Conservation (phyloP, 495 filamentous ascomycete species). For the Amniculicola lignicola region DNA sequence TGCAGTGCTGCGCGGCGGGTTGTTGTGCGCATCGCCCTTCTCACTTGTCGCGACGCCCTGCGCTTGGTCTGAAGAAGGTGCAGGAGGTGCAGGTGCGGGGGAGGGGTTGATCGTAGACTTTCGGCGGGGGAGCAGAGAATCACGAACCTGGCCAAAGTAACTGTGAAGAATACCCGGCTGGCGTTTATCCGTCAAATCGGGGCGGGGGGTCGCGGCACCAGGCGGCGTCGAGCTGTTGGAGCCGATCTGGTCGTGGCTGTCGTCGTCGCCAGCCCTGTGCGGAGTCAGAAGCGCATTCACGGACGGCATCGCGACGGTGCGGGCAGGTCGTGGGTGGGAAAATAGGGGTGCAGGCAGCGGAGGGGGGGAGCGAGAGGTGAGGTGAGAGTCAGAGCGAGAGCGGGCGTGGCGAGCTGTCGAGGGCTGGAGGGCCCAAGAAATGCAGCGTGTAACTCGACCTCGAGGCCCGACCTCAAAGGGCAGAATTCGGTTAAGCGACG, state of each 20-base stretch:
- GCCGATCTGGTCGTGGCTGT: slow-evolving; percentile 78
- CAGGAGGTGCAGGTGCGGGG: slow-evolving; percentile 29
- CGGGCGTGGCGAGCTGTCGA: background rate
- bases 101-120: slow-evolving; percentile 37
- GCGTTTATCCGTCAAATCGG: slow-evolving; percentile 84
- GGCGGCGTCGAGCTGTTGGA: slow-evolving; percentile 70
- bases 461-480: background rate
- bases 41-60: slow-evolving; percentile 3
- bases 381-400: slow-evolving; percentile 6
- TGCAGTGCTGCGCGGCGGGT: slow-evolving; percentile 53
- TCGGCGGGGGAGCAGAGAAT: slow-evolving; percentile 38
- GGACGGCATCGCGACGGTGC: slow-evolving; percentile 30
- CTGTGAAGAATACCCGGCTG: slow-evolving; percentile 82
- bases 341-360: background rate
- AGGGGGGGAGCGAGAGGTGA: background rate
- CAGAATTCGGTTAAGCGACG: slow-evolving; percentile 1
- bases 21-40: slow-evolving; percentile 35
- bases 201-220: slow-evolving; percentile 81
- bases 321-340: background rate
- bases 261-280: slow-evolving; percentile 38
- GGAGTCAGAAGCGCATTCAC: slow-evolving; percentile 33
- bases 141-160: slow-evolving; percentile 98
- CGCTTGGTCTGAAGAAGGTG: slow-evolving; percentile 6
- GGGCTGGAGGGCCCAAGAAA: background rate
- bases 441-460: background rate